Evolutionary conservation across 768 basidiomycete species (phyloP).

Genomic region (Paxillus rubicundulus): DNA sequence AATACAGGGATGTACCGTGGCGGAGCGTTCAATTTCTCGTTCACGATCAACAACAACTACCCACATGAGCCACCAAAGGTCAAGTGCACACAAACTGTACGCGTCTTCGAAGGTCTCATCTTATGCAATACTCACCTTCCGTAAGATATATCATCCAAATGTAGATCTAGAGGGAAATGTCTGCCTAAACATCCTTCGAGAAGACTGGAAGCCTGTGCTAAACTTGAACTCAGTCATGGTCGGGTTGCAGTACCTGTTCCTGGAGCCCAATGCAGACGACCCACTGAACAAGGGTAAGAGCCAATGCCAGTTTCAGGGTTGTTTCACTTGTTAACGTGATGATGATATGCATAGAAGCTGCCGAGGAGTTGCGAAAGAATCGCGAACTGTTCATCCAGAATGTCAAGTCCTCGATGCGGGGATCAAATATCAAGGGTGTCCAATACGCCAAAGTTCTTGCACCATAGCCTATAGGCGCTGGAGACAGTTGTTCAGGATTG

Average conservation of each 20-base stretch:
- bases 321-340: constrained; percentile 7
- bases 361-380: constrained; percentile 88
- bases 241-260: constrained; percentile 95
- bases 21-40: constrained; percentile 90
- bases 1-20: constrained; percentile 94
- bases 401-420: constrained; percentile 86
- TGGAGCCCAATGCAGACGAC: constrained; percentile 98
- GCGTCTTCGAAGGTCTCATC: constrained; percentile 23
- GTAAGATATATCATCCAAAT: constrained; percentile 97
- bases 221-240: constrained; percentile 99
- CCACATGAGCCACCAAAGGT: constrained; percentile 99
- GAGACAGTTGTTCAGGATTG: constrained; percentile 6
- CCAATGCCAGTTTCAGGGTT: background rate
- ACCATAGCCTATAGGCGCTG: constrained; percentile 31
- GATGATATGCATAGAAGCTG: constrained; percentile 68
- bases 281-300: constrained; percentile 94
- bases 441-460: constrained; percentile 74
- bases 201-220: constrained; percentile 99
- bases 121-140: constrained; percentile 4
- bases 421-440: constrained; percentile 72
- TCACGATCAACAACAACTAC: constrained; percentile 96
- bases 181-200: constrained; percentile 95
- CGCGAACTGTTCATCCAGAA: constrained; percentile 80
- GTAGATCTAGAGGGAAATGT: constrained; percentile 98
- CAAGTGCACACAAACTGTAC: constrained; percentile 90